phyloP scores from a whole-genome alignment of 495 filamentous ascomycete species.

The Parachaetomium inaequale region DNA sequence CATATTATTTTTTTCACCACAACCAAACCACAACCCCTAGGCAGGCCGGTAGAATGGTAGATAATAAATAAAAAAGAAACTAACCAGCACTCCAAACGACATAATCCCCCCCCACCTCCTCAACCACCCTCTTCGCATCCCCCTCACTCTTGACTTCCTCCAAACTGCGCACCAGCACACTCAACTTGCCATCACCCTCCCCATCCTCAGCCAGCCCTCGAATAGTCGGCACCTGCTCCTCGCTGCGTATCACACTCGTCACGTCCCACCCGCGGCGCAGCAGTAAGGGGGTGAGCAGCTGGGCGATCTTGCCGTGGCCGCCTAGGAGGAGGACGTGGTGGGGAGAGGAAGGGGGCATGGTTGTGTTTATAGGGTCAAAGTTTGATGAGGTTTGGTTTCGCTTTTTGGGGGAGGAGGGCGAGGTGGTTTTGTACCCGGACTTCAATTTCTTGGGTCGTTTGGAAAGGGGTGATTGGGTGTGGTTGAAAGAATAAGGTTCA shows the following conservation, averaged over 20 bases:
- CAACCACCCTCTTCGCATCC: slow-evolving; percentile 60
- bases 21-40: background rate
- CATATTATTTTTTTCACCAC: no score
- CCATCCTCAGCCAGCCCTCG: slow-evolving; percentile 49
- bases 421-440: no score
- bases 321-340: slow-evolving; percentile 68
- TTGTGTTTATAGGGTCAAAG: background rate
- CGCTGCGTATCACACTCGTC: slow-evolving; percentile 71
- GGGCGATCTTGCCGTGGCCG: slow-evolving; percentile 75
- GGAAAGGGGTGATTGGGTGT: no score
- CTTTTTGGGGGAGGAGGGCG: background rate
- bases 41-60: no score
- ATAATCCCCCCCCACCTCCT: slow-evolving; percentile 58
- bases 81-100: slow-evolving; percentile 77
- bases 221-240: slow-evolving; percentile 61
- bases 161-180: slow-evolving; percentile 63
- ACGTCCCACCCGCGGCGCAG: slow-evolving; percentile 69
- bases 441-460: no score
- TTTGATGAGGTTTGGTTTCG: background rate
- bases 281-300: slow-evolving; percentile 72
- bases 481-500: no score
- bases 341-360: slow-evolving; percentile 16
- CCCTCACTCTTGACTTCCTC: slow-evolving; percentile 62
- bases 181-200: slow-evolving; percentile 44
- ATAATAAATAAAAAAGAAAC: background rate